Conservation (phyloP, 2,329 filamentous ascomycete species). For the Pyricularia sp. region DNA sequence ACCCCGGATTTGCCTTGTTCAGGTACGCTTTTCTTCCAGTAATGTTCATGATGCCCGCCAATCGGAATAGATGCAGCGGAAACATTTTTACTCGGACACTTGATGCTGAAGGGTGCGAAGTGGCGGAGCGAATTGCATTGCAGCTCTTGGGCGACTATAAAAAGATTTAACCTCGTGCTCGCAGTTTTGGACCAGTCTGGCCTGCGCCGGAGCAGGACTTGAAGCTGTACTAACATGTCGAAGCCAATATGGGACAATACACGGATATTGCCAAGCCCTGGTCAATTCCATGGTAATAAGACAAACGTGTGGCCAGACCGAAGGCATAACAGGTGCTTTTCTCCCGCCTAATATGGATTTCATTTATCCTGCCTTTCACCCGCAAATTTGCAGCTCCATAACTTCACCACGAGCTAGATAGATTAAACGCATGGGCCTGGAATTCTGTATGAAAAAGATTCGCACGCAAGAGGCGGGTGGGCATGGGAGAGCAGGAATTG, state of each 20-base stretch:
- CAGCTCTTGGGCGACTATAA: not conserved
- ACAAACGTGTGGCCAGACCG: not conserved
- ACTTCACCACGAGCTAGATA: constrained; percentile 2
- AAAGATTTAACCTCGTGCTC: not conserved
- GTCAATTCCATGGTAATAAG: not conserved
- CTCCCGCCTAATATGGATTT: constrained; percentile 26
- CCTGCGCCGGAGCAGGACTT: not conserved
- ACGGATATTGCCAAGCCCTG: not conserved
- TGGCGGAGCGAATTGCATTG: not conserved
- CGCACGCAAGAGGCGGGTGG: not conserved
- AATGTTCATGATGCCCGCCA: not conserved
- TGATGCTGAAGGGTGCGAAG: not conserved
- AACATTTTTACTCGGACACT: not conserved
- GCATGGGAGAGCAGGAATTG: not conserved
- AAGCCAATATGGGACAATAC: not conserved
- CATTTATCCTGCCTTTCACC: constrained; percentile 30
- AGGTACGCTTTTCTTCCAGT: not conserved
- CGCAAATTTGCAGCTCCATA: constrained; percentile 22
- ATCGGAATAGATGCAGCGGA: not conserved
- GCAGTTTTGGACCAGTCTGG: not conserved
- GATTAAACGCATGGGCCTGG: not conserved
- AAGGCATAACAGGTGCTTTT: constrained; percentile 7
- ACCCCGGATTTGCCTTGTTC: not conserved
- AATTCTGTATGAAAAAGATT: not conserved
- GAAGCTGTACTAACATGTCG: not conserved